Percentiles rank a stretch among this genome's conserved stretches.
Conservation (phyloP, 495 filamentous ascomycete genomes). For the Lichina pygmaea region DNA sequence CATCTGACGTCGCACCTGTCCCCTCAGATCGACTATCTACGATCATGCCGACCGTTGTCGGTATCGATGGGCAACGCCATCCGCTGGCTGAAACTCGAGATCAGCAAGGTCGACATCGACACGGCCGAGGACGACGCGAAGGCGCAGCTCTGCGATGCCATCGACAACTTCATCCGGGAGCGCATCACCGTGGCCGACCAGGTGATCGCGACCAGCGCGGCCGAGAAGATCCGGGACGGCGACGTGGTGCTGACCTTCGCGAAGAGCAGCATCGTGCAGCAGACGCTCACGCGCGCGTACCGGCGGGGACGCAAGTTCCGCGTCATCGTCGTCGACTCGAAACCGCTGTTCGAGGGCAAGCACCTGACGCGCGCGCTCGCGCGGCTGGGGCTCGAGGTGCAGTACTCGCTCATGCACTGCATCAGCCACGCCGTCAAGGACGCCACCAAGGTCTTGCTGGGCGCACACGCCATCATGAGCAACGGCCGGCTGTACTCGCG, state of each 20-base stretch:
- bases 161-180: conserved; percentile 77
- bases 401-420: conserved; percentile 55
- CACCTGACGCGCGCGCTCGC: conserved; percentile 41
- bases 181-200: conserved; percentile 66
- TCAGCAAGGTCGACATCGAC: conserved; percentile 63
- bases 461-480: conserved; percentile 72
- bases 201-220: conserved; percentile 52
- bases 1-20: conserved; percentile 86
- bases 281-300: conserved; percentile 46
- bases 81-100: conserved; percentile 69
- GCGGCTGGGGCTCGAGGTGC: conserved; percentile 39
- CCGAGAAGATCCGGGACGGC: conserved; percentile 44
- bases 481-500: conserved; percentile 73
- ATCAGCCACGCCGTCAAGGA: conserved; percentile 43
- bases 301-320: conserved; percentile 43
- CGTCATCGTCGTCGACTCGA: conserved; percentile 63
- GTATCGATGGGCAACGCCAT: conserved; percentile 92
- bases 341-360: conserved; percentile 58
- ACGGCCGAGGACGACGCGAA: conserved; percentile 57
- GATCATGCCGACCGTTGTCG: conserved; percentile 73
- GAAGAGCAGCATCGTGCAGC: conserved; percentile 63
- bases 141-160: conserved; percentile 41
- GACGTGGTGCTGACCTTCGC: conserved; percentile 75
- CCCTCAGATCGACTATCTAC: conserved; percentile 82
- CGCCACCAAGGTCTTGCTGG: conserved; percentile 59